Conservation (phyloP, 2,329 filamentous ascomycete species). For the Ceratocystis huliohia region DNA sequence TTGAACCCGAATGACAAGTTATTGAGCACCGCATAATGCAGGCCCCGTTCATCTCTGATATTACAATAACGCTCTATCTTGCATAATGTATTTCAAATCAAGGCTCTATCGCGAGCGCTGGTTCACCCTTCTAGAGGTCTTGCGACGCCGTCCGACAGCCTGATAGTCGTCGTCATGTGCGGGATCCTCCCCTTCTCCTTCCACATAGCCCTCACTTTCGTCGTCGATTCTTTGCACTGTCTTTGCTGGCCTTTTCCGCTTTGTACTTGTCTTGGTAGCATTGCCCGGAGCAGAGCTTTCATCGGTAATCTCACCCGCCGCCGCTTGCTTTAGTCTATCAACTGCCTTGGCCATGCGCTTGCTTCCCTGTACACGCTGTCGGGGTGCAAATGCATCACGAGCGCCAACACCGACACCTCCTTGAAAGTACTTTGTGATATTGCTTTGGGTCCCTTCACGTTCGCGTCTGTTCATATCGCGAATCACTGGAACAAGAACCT, state of each 20-base stretch:
- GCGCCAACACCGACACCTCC: constrained; percentile 59
- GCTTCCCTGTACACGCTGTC: constrained; percentile 48
- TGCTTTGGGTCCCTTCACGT: constrained; percentile 82
- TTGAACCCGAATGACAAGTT: too few species aligned
- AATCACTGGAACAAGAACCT: constrained; percentile 90
- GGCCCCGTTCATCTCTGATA: not conserved
- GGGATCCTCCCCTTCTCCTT: not conserved
- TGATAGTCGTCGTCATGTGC: not conserved
- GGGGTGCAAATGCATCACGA: constrained; percentile 55
- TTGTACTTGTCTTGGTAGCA: not conserved
- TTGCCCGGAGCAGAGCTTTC: not conserved
- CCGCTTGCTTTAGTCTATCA: constrained; percentile 41
- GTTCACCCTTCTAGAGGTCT: not conserved
- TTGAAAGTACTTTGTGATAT: constrained; percentile 86
- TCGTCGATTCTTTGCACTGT: not conserved
- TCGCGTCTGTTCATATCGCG: constrained; percentile 85
- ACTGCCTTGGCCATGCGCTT: constrained; percentile 66
- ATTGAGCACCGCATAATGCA: too few species aligned
- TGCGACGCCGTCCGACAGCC: not conserved
- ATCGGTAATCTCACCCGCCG: not conserved
- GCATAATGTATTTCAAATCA: not conserved
- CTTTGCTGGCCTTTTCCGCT: constrained; percentile 7
- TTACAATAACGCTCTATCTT: not conserved
- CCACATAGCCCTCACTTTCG: not conserved
- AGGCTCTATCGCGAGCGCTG: not conserved